phyloP scores from a whole-genome alignment of 2,329 filamentous ascomycete genomes.

The Fusarium sp. region DNA sequence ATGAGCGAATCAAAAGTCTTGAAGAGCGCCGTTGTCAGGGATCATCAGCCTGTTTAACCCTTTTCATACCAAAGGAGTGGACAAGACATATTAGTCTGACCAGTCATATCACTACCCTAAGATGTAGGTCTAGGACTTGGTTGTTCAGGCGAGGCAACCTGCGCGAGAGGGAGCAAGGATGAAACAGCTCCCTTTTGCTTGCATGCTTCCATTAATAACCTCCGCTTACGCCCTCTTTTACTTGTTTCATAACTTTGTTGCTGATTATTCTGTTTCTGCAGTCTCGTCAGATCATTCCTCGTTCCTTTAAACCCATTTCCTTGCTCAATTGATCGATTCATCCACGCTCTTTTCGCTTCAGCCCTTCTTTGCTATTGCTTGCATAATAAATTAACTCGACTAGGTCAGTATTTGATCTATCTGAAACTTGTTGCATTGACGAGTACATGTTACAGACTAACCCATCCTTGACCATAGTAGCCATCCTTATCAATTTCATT shows the following conservation, averaged over 20 bases:
- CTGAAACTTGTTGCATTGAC: slow-evolving; percentile 1
- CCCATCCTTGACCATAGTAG: background rate
- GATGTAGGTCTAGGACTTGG: slow-evolving; percentile 2
- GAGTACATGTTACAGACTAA: background rate
- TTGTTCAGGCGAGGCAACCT: slow-evolving; percentile 35
- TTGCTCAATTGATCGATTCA: background rate
- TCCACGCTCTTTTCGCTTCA: slow-evolving; percentile 13
- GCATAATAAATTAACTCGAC: too few species aligned
- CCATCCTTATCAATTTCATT: background rate
- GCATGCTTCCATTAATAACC: slow-evolving; percentile 26
- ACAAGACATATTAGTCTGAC: slow-evolving; percentile 1
- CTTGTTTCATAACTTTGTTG: slow-evolving; percentile 1
- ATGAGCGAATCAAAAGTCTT: slow-evolving; percentile 46
- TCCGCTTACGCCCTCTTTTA: slow-evolving; percentile 10
- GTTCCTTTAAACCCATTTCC: slow-evolving; percentile 20
- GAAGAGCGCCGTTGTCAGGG: slow-evolving; percentile 9
- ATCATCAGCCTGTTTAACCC: slow-evolving; percentile 18
- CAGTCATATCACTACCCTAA: slow-evolving; percentile 26
- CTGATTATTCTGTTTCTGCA: background rate
- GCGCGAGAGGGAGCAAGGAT: slow-evolving; percentile 18
- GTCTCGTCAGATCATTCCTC: slow-evolving; percentile 5
- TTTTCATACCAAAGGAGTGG: slow-evolving; percentile 32
- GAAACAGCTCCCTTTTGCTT: slow-evolving; percentile 21
- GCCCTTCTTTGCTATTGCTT: background rate
- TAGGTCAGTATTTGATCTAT: background rate